Evolutionary conservation across 2,329 filamentous ascomycete genomes (phyloP).

Genomic region (Stagonosporopsis chrysanthemi): DNA sequence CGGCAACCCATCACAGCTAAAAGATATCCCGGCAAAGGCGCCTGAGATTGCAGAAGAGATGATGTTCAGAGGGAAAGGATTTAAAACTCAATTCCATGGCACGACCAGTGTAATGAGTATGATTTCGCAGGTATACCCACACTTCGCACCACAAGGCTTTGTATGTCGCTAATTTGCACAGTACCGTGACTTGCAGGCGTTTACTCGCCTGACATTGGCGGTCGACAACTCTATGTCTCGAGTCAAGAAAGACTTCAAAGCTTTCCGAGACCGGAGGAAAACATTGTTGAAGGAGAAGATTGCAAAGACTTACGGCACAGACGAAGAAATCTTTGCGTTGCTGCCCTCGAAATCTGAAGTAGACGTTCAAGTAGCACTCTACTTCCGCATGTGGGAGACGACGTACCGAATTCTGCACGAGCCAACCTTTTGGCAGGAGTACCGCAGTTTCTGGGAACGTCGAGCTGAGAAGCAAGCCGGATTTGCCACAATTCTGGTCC

Average conservation of each 20-base stretch:
- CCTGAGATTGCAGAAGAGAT: constrained; percentile 45
- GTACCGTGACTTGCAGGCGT: constrained; percentile 48
- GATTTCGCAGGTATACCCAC: constrained; percentile 40
- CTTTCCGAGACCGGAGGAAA: constrained; percentile 42
- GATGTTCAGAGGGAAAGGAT: constrained; percentile 53
- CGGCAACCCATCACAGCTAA: constrained; percentile 26
- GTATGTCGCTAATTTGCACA: constrained; percentile 13
- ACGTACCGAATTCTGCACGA: constrained; percentile 62
- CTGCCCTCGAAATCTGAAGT: constrained; percentile 49
- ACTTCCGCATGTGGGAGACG: constrained; percentile 61
- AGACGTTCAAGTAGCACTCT: constrained; percentile 55
- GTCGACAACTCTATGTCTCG: constrained; percentile 41
- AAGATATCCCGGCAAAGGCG: constrained; percentile 25
- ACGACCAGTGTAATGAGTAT: constrained; percentile 51
- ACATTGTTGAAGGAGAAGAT: constrained; percentile 31
- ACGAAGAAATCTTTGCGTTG: constrained; percentile 47
- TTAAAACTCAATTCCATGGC: constrained; percentile 57
- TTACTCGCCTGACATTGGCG: constrained; percentile 43
- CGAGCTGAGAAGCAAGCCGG: constrained; percentile 27
- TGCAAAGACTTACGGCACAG: constrained; percentile 24
- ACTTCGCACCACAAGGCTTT: background rate
- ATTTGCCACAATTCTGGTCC: constrained; percentile 52
- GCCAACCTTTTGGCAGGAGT: constrained; percentile 62
- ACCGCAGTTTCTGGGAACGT: constrained; percentile 56
- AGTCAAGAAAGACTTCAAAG: constrained; percentile 45